phyloP scores from a whole-genome alignment of 2,329 filamentous ascomycete genomes.

The Dryadomyces sulphureus region DNA sequence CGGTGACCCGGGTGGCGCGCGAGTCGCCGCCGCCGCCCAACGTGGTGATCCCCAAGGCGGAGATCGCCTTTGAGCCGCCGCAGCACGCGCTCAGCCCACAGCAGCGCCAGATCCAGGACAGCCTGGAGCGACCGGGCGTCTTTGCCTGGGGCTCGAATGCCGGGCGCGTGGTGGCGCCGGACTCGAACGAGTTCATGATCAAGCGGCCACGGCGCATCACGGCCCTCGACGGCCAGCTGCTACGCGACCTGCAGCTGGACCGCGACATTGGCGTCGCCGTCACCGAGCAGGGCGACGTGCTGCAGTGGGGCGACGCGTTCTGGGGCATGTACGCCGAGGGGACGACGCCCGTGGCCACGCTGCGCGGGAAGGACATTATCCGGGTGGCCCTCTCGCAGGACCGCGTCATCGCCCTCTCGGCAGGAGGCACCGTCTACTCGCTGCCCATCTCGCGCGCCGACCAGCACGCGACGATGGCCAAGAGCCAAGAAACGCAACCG shows the following conservation, averaged over 20 bases:
- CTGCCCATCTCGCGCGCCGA: slow-evolving; percentile 63
- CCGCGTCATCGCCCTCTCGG: slow-evolving; percentile 65
- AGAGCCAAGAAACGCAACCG: slow-evolving; percentile 18
- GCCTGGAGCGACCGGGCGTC: slow-evolving; percentile 69
- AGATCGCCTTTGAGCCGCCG: slow-evolving; percentile 54
- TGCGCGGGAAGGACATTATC: slow-evolving; percentile 67
- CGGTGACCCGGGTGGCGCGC: slow-evolving; percentile 13
- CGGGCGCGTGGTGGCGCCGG: slow-evolving; percentile 72
- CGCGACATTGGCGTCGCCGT: slow-evolving; percentile 73
- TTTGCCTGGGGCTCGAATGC: slow-evolving; percentile 89
- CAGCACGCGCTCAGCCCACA: slow-evolving; percentile 54
- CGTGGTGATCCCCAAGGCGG: slow-evolving; percentile 20
- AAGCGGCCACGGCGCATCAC: slow-evolving; percentile 66
- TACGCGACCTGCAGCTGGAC: slow-evolving; percentile 79
- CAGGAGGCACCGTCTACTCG: slow-evolving; percentile 68
- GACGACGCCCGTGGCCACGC: slow-evolving; percentile 50
- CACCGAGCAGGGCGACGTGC: slow-evolving; percentile 70
- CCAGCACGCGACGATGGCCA: slow-evolving; percentile 48
- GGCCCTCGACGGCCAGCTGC: slow-evolving; percentile 71
- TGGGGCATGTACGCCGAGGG: slow-evolving; percentile 3
- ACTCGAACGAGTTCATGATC: slow-evolving; percentile 60
- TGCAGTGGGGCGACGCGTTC: slow-evolving; percentile 82
- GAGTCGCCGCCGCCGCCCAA: slow-evolving; percentile 1
- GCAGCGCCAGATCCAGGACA: slow-evolving; percentile 75
- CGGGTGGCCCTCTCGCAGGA: slow-evolving; percentile 68